Conservation (phyloP, 345 rosid genomes). For the Kandelia obovata region DNA sequence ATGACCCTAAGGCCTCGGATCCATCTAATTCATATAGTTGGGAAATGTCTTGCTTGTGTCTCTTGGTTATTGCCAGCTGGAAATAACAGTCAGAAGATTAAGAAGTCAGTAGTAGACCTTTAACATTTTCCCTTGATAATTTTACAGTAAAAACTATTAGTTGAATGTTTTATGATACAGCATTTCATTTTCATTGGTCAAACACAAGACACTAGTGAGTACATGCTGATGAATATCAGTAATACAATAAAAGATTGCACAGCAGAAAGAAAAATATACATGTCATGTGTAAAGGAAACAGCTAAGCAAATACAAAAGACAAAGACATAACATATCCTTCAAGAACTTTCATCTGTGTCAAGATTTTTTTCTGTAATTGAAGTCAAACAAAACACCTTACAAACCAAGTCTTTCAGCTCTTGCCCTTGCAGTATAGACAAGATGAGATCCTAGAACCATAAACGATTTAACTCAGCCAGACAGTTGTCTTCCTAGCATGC, state of each 20-base stretch:
- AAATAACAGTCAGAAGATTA: conserved; percentile 18
- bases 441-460: background rate
- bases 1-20: conserved; percentile 79
- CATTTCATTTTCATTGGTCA: background rate
- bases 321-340: background rate
- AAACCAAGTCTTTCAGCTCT: no score
- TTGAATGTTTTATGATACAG: no score
- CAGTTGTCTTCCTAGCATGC: background rate
- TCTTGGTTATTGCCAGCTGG: conserved; percentile 69
- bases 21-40: conserved; percentile 73
- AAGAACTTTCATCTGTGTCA: background rate
- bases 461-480: background rate
- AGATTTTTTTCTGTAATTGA: background rate
- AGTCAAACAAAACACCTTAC: background rate
- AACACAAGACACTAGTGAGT: background rate
- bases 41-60: conserved; percentile 45
- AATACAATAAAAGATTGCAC: background rate
- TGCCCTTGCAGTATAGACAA: background rate
- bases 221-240: background rate
- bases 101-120: background rate
- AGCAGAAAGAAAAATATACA: background rate
- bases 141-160: no score
- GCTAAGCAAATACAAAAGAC: no score
- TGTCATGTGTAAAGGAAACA: no score
- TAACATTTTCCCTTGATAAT: background rate